A percentile compares a stretch with the other conserved stretches of the same genome.
These are phyloP conservation scores for Coffea humblotiana DNA, from an alignment of 305 asterid species.

Conservation along the genomic window DNA sequence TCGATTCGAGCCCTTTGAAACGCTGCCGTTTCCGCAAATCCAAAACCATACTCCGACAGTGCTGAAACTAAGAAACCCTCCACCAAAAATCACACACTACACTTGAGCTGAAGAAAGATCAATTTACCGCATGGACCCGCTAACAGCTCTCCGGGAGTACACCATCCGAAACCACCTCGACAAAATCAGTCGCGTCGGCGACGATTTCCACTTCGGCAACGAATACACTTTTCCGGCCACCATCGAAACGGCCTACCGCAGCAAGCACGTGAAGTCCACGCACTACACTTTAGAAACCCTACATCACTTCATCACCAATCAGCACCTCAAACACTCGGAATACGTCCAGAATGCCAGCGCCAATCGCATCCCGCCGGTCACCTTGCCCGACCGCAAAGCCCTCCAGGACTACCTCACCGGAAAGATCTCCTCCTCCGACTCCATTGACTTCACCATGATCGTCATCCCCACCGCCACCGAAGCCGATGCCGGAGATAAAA, in stretches of 20 bases:
- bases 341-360: constrained; percentile 79
- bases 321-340: constrained; percentile 77
- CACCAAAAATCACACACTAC: background rate
- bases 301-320: constrained; percentile 77
- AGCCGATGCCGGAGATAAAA: background rate
- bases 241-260: constrained; percentile 78
- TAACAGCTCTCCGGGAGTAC: constrained; percentile 86
- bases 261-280: constrained; percentile 64
- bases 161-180: constrained; percentile 69
- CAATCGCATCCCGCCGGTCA: constrained; percentile 68
- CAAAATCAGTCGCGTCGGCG: constrained; percentile 57
- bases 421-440: constrained; percentile 60
- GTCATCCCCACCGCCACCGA: constrained; percentile 25
- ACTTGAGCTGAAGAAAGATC: background rate
- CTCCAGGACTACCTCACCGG: constrained; percentile 94
- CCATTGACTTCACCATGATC: constrained; percentile 55
- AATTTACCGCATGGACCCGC: constrained; percentile 66
- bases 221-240: constrained; percentile 85
- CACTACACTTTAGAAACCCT: constrained; percentile 96
- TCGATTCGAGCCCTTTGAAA: too few relatives aligned
- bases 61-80: background rate
- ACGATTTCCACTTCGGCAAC: constrained; percentile 74
- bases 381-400: constrained; percentile 83
- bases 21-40: background rate
- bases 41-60: background rate